phyloP scores from a whole-genome alignment of 768 basidiomycete genomes.

The Suillus clintonianus region DNA sequence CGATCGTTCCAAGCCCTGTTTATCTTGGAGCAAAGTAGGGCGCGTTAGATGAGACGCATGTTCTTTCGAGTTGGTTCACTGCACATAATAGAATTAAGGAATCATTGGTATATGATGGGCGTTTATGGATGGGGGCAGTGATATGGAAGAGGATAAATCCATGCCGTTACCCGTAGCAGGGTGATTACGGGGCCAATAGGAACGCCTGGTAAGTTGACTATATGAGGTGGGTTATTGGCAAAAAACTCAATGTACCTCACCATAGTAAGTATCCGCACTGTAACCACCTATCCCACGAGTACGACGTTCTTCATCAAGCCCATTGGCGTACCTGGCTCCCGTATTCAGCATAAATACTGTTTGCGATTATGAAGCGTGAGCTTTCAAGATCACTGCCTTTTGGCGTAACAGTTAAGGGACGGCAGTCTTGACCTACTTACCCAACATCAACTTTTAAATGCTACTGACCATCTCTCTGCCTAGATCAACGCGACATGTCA shows the following conservation, averaged over 20 bases:
- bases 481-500: not conserved
- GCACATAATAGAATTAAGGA: not conserved
- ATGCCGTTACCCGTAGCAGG: not conserved
- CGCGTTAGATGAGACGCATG: not conserved
- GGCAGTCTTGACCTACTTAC: too few species aligned
- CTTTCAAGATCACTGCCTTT: too few species aligned
- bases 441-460: not conserved
- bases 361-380: too few species aligned
- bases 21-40: not conserved
- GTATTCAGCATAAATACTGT: too few species aligned
- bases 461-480: not conserved
- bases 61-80: not conserved
- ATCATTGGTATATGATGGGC: not conserved
- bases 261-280: not conserved
- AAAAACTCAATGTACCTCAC: not conserved
- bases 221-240: not conserved
- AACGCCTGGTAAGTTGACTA: not conserved
- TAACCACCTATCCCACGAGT: not conserved
- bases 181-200: not conserved
- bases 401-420: too few species aligned
- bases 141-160: not conserved
- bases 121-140: not conserved
- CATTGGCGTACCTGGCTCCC: too few species aligned
- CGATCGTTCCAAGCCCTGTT: not conserved
- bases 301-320: not conserved